Evolutionary conservation across 805 yeast species (phyloP), one percentile per base, ranked within the genome.

Genomic region (Myxozyma kluyveri): DNA sequence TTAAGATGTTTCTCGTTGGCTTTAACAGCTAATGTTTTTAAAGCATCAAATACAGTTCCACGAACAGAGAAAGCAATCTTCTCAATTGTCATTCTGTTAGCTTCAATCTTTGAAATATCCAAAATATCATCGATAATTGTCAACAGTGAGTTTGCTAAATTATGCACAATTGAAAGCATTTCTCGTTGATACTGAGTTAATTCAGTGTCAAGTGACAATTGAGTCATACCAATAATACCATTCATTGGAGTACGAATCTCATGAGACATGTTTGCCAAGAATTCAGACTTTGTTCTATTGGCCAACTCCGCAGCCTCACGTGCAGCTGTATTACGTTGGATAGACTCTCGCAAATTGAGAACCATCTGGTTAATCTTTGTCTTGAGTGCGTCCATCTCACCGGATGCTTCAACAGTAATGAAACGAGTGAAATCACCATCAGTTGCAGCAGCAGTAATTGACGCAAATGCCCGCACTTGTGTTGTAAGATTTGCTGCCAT

Each of bases 221-320:
- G 96, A 2, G 96, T 88, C 91, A 88, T 88, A 65, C 95, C 95
- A 62, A 88, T 84, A 43, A 88, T 88, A 73, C 96, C 96, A 68
- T 88, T 88, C 81, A 88, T 84, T 19, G 96, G 96, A 2, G 96
- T 88, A 67, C 96, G 76, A 63, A 88, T 84, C 68, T 88, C 96
- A 68, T 82, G 88, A 4, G 91, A 85, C 78, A 86, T 88, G 65
- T 88, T 88, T 42, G 95, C 95, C 70, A 88, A 76, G 67, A 88
- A 88, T 68, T 88, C 96, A 7, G 95, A 87, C 68, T 88, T 88
- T 3, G 96, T 88, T 61, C 86, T 77, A 68, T 88, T 88, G 3
- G 96, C 96, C 61, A 87, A 74, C 65, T 88, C 96, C 35, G 96
- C 96, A 33, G 96, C 96, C 69, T 88, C 96, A 70, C 96, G 82